Base-by-base conservation (phyloP, 495 filamentous ascomycete species). In the Penicillium fimorum region DNA sequence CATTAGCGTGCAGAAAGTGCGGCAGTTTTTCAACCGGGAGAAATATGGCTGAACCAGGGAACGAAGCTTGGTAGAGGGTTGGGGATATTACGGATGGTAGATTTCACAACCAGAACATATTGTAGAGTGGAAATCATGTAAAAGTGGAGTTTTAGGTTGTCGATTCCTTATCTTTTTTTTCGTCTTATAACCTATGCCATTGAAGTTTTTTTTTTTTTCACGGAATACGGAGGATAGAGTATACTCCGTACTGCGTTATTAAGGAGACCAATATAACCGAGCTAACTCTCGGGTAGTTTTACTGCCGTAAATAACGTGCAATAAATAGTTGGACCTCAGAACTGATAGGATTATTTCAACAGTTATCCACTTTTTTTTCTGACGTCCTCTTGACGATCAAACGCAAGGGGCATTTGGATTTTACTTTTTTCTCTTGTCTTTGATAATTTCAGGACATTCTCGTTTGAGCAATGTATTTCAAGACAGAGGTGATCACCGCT, bases 401-500 rank as follows among this genome's bases (percentile, higher is more conserved):
- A 29, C 15, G 5, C 17, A 5, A 17, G 25, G 44, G 44, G 25
- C 5, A 46, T 46, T 46, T 15, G 5, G 24, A 8, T 20, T 27
- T 45, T n/a, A n/a, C 1, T 13, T 20, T 5, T 43, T 22, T 43
- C 25, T 13, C 3, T 27, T n/a, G 13, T 45, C 43, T 45, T 27
- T 12, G 2, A 15, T 11, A 27, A 45, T 27, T 27, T 45, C 17
- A 37, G 12, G 12, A 29, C 15, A 45, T 25, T 6, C 44, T 29
- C 9, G 24, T 43, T 17, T 17, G 25, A 10, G 27, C 13, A 46
- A 46, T 46, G 44, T 17, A 46, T 46, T 2, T 60, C 42, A 50
- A 42, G 24, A 32, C 59, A 24, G 40, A 50, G 30, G 22, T 64
- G 37, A 41, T 67, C 57, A 42, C 51, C n/a, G 60, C 52, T 33